These are phyloP conservation scores for Podospora pseudocomata DNA, from an alignment of 495 filamentous ascomycete genomes.

Conservation along the genomic window DNA sequence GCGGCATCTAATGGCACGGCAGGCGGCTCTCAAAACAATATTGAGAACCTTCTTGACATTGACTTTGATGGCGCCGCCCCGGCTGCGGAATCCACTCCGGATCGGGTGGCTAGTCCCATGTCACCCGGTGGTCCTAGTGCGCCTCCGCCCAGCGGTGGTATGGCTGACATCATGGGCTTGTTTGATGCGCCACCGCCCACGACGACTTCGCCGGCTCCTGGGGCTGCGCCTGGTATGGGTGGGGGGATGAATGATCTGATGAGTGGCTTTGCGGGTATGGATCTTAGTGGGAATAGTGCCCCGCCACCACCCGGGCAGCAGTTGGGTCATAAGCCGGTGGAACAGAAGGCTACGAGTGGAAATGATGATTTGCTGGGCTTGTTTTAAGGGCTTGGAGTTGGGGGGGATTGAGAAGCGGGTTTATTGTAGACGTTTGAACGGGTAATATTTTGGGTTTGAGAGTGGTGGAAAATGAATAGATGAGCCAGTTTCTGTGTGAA, in stretches of 20 bases:
- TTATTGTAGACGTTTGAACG: neutral
- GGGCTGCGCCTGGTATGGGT: neutral
- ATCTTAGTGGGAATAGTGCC: conserved; percentile 61
- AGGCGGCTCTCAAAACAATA: conserved; percentile 64
- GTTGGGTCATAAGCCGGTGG: conserved; percentile 34
- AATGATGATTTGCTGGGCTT: conserved; percentile 89
- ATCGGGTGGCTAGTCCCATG: conserved; percentile 66
- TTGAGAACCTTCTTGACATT: conserved; percentile 94
- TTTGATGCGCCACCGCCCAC: conserved; percentile 49
- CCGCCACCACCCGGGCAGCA: conserved; percentile 53
- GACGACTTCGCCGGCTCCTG: conserved; percentile 29
- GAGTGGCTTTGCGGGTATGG: conserved; percentile 79
- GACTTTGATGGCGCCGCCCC: conserved; percentile 96
- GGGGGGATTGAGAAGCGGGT: neutral
- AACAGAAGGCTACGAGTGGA: conserved; percentile 52
- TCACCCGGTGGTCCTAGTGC: conserved; percentile 30
- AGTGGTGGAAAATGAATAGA: neutral
- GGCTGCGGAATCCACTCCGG: conserved; percentile 80
- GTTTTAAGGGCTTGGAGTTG: conserved; percentile 52
- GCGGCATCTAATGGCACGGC: conserved; percentile 35
- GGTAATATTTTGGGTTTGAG: neutral
- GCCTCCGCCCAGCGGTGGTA: conserved; percentile 50
- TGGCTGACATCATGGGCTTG: conserved; percentile 89
- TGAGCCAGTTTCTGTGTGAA: neutral
- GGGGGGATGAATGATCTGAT: conserved; percentile 59